Conservation (phyloP, 2,329 filamentous ascomycete species). For the Mycosphaerelloides madeirae region DNA sequence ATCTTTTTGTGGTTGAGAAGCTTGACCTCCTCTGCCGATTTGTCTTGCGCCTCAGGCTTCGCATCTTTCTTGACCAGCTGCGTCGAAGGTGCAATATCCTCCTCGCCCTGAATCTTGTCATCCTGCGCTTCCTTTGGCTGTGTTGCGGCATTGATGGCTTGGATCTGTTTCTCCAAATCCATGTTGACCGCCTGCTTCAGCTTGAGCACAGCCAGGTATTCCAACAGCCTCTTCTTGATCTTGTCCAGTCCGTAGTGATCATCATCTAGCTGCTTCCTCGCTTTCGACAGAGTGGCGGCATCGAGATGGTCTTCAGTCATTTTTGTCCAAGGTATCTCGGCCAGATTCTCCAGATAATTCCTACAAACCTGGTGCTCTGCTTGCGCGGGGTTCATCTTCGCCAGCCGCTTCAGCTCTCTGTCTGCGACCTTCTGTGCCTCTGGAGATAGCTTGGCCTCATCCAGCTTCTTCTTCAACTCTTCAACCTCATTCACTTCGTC, state of each 20-base stretch:
- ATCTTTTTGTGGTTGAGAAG: conserved; percentile 75
- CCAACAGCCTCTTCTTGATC: conserved; percentile 92
- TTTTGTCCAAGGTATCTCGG: conserved; percentile 88
- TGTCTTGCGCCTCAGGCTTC: conserved; percentile 35
- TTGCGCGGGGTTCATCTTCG: conserved; percentile 94
- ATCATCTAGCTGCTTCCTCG: conserved; percentile 85
- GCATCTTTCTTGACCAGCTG: conserved; percentile 28
- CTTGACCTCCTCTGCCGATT: conserved; percentile 58
- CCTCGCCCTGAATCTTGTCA: conserved; percentile 48
- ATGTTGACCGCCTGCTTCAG: conserved; percentile 89
- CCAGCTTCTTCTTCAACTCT: conserved; percentile 81
- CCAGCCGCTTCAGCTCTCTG: conserved; percentile 77
- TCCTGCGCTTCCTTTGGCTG: conserved; percentile 35
- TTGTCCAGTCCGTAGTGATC: conserved; percentile 96
- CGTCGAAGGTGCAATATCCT: conserved; percentile 47
- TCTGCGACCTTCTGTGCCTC: conserved; percentile 90
- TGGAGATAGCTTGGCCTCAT: conserved; percentile 71
- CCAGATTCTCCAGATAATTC: conserved; percentile 88
- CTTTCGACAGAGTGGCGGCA: conserved; percentile 68
- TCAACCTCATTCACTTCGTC: conserved; percentile 87
- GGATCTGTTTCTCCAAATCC: conserved; percentile 73
- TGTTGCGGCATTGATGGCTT: conserved; percentile 45
- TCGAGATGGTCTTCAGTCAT: conserved; percentile 82
- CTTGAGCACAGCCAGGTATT: conserved; percentile 93
- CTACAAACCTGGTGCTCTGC: conserved; percentile 92